Evolutionary conservation across 2,329 filamentous ascomycete species (phyloP).

Genomic region (Fusarium lateritium): DNA sequence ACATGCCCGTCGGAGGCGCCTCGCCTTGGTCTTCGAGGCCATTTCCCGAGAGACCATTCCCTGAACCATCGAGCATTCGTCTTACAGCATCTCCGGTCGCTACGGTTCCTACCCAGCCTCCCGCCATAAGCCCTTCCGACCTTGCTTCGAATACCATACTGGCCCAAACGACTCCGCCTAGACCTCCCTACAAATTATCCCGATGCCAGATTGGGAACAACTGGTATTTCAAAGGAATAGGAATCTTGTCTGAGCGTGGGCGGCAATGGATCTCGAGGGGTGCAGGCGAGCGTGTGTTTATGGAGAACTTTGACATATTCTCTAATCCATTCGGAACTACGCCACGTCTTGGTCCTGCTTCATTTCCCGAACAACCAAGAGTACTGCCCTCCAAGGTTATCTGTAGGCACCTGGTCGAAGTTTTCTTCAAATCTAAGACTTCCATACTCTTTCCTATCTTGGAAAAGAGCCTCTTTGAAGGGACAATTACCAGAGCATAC

Average conservation of each 20-base stretch:
- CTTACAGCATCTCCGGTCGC: conserved; percentile 11
- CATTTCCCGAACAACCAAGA: conserved; percentile 21
- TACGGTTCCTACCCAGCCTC: not conserved
- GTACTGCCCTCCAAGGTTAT: conserved; percentile 7
- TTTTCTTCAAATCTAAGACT: conserved; percentile 33
- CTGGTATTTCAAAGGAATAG: conserved; percentile 42
- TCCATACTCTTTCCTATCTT: conserved; percentile 27
- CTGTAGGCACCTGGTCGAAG: conserved; percentile 14
- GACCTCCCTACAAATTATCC: conserved; percentile 22
- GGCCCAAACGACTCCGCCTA: not conserved
- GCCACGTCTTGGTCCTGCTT: conserved; percentile 4
- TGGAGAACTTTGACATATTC: conserved; percentile 39
- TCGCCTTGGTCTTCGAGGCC: conserved; percentile 11
- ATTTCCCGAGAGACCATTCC: conserved; percentile 6
- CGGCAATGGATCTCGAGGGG: conserved; percentile 41
- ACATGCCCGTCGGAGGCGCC: conserved; percentile 9
- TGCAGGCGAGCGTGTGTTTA: conserved; percentile 37
- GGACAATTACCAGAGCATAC: conserved; percentile 18
- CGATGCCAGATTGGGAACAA: conserved; percentile 37
- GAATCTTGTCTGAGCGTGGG: conserved; percentile 31
- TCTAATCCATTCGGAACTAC: conserved; percentile 9
- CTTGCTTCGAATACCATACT: not conserved
- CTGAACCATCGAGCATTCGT: conserved; percentile 8
- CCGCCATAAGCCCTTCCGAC: conserved; percentile 19
- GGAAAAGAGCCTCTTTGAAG: conserved; percentile 27